Conservation (phyloP, 306 rosid genomes). For the Lathyrus aphaca region DNA sequence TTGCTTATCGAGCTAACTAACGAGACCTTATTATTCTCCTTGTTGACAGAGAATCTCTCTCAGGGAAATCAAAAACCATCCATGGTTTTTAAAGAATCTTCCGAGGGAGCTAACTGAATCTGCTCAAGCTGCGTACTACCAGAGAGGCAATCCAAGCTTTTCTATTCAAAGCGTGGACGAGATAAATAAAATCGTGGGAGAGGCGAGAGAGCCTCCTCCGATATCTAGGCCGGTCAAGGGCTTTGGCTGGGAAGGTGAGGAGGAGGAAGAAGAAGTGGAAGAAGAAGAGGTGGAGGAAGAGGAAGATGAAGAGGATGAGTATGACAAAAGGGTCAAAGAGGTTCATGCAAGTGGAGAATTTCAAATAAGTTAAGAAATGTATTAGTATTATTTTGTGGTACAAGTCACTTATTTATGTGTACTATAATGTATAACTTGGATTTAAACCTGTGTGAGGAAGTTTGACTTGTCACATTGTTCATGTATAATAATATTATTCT, state of each 20-base stretch:
- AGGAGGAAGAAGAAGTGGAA: conserved; percentile 45
- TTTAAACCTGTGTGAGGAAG: conserved; percentile 28
- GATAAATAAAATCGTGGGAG: conserved; percentile 83
- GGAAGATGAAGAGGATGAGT: conserved; percentile 71
- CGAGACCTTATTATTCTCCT: conserved; percentile 14
- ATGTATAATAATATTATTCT: conserved; percentile 30
- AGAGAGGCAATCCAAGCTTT: conserved; percentile 69
- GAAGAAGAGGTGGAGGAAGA: conserved; percentile 55
- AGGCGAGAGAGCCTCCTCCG: conserved; percentile 78
- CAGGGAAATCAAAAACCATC: conserved; percentile 80
- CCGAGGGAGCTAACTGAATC: conserved; percentile 87
- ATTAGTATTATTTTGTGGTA: conserved; percentile 35
- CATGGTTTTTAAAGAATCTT: conserved; percentile 84
- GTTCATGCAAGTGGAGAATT: conserved; percentile 83
- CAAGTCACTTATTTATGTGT: conserved; percentile 51
- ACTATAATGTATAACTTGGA: conserved; percentile 45
- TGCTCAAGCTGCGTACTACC: conserved; percentile 68
- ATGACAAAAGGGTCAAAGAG: conserved; percentile 81
- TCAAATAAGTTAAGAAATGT: conserved; percentile 54
- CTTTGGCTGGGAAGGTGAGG: conserved; percentile 74
- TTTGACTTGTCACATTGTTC: conserved; percentile 36
- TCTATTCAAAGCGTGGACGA: conserved; percentile 72
- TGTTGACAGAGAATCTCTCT: conserved; percentile 64
- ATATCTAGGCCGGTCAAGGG: conserved; percentile 58
- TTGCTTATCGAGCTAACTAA: conserved; percentile 21